These are phyloP conservation scores for Mallotus japonicus DNA, from an alignment of 441 rosid species.

Conservation along the genomic window DNA sequence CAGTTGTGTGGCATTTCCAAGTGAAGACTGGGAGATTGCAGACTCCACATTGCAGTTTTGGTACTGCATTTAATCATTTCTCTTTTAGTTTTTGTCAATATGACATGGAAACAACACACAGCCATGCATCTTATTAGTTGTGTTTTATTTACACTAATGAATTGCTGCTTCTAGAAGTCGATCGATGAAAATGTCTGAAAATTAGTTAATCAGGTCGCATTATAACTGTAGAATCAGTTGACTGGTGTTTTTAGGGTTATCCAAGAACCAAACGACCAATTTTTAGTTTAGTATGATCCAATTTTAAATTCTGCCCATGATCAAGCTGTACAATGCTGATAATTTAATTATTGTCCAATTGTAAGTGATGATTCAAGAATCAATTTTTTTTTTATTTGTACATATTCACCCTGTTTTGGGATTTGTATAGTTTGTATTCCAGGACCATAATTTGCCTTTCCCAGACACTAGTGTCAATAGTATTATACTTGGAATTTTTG, in stretches of 20 bases:
- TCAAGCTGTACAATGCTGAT: not conserved
- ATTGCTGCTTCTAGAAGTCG: not conserved
- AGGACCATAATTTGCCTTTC: not conserved
- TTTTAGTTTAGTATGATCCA: not conserved
- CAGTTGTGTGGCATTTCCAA: slow-evolving; percentile 93
- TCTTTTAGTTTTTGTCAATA: not conserved
- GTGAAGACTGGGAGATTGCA: slow-evolving; percentile 97
- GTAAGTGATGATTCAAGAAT: not conserved
- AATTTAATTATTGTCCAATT: not conserved
- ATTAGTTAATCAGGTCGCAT: not conserved
- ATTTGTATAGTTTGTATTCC: not conserved
- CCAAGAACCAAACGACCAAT: not conserved
- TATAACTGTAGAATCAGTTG: not conserved
- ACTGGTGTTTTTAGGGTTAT: not conserved
- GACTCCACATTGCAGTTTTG: slow-evolving; percentile 98
- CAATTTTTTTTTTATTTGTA: too few species aligned
- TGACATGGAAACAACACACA: slow-evolving; percentile 1
- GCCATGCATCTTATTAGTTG: not conserved
- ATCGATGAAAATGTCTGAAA: not conserved
- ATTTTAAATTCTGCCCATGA: not conserved
- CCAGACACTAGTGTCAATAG: not conserved
- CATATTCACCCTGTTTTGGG: not conserved
- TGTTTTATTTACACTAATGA: not conserved
- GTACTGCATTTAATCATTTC: slow-evolving; percentile 35
- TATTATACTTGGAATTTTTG: not conserved